Evolutionary conservation across 176 grass and related monocot genomes (phyloP), one percentile per base, ranked within the genome.

Genomic region (Stipa capillata): DNA sequence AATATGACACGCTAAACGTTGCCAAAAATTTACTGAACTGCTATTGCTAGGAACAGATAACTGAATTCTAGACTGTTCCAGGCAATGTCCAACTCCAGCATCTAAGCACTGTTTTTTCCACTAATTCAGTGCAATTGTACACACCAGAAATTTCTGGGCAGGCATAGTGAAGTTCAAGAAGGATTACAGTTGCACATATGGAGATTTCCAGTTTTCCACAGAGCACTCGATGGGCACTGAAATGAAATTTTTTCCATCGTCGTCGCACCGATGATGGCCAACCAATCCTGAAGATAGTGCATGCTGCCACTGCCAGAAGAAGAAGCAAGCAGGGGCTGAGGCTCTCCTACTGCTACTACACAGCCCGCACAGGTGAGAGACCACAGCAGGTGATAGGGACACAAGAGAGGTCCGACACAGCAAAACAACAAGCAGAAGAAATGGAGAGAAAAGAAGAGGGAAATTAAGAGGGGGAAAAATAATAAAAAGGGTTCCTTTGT

Each of bases 341-440:
- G 29, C 7, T 50, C 37, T 35, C 61, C 18, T 42, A 23, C 15
- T 59, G 48, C 23, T 20, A 32, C 15, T 20, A 65, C 9, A 12
- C 69, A 34, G 51, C 65, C 52, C 41, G 39, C 20, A 28, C 35
- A 45, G 53, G 55, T 78, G 80, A 43, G 72, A 77, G 73, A 82
- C 79, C 81, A 76, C 76, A 66, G 18, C 61, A 24, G 2, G 8
- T 0, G 33, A 58, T 10, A 54, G 45, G 39, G 37, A 53, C 65
- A 15, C 24, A 4, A 42, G 18, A 78, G 53, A 85, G 83, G 65
- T 52, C 74, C 54, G 79, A 9, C 23, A 29, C 31, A 62, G 71
- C 63, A 89, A 85, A 85, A 77, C 70, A 85, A 81, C 70, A 75
- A 79, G 53, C 86, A 69, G 11, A 88, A 79, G 29, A 63, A 74